Base-by-base conservation (phyloP, 352 stramenopile genomes). In the Pythium rhizo-oryzae region DNA sequence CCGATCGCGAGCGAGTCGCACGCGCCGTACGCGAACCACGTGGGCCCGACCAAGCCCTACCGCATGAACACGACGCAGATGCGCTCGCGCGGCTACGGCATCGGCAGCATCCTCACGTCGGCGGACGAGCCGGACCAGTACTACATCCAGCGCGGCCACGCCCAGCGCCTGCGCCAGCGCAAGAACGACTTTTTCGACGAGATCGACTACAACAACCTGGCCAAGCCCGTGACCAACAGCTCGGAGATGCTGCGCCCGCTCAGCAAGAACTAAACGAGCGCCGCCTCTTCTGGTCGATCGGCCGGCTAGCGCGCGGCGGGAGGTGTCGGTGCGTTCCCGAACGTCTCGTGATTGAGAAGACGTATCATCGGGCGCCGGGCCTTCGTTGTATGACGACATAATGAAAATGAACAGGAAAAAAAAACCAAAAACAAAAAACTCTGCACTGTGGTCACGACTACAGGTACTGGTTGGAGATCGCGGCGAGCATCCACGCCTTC, bases 131-230 rank as follows among this genome's bases (percentile, higher is more conserved):
- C 85, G 8, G 88, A 96, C 61, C 79, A 91, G 73, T 94, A 85
- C 73, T 96, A 96, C 73, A 70, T 94, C 62, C 88, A 94, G 77
- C 86, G 75, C 18, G 78, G 78, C 63, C 85, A 94, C 66, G 66
- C 90, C 60, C 76, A 90, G 70, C 88, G 88, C 58, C 75, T 70
- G 57, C 84, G 86, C 70, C 81, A 94, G 76, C 85, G 78, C 68
- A 76, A 78, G 47, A 62, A 71, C 49, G 74, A 87, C 58, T 85
- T 82, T 62, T 90, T 89, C 52, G 84, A 90, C 46, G 77, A 93
- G 15, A 72, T 94, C 43, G 83, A 96, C 77, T 94, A 94, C 83
- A 96, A 96, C 80, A 83, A 96, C 74, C 80, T 80, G 37, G 54
- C 86, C 24, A 74, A 75, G 21, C 71, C 79, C 35, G 59, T 74